phyloP scores from a whole-genome alignment of 2,329 filamentous ascomycete genomes.

The Ustulina deusta region DNA sequence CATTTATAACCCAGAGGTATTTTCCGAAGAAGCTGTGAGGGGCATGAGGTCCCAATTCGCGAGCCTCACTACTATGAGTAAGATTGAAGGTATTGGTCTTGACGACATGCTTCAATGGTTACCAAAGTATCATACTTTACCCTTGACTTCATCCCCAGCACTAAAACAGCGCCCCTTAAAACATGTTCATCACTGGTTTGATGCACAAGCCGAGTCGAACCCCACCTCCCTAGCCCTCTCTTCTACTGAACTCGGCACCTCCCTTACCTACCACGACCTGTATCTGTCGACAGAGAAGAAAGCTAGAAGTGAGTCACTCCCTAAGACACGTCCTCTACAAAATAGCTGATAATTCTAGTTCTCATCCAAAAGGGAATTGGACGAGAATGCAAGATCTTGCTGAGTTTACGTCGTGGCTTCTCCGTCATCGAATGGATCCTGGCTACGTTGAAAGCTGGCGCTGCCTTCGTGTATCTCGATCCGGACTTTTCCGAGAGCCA shows the following conservation, averaged over 20 bases:
- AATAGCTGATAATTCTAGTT: too few species aligned
- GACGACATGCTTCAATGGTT: conserved; percentile 8
- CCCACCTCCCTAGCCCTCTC: conserved; percentile 1
- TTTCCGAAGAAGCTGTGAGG: too few species aligned
- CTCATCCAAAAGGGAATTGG: too few species aligned
- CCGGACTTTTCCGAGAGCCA: conserved; percentile 7
- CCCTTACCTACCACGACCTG: conserved; percentile 2
- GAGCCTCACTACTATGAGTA: background rate
- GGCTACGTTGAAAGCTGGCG: conserved; percentile 5
- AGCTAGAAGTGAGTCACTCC: background rate
- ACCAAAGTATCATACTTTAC: conserved; percentile 7
- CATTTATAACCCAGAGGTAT: too few species aligned
- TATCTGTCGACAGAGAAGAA: conserved; percentile 5
- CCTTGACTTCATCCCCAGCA: too few species aligned
- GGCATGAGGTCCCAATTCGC: conserved; percentile 8
- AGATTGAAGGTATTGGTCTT: conserved; percentile 2
- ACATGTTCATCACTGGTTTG: conserved; percentile 12
- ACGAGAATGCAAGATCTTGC: background rate
- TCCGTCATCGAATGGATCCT: conserved; percentile 13
- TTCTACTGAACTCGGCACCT: conserved; percentile 2
- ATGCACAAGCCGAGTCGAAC: conserved; percentile 8
- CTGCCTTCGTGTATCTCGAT: conserved; percentile 11
- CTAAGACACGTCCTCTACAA: too few species aligned
- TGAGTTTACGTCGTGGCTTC: background rate
- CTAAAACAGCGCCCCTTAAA: conserved; percentile 3